A percentile compares a stretch with the other conserved stretches of the same genome.
These are phyloP conservation scores for Acer campestre DNA, from an alignment of 345 rosid species.

Conservation along the genomic window DNA sequence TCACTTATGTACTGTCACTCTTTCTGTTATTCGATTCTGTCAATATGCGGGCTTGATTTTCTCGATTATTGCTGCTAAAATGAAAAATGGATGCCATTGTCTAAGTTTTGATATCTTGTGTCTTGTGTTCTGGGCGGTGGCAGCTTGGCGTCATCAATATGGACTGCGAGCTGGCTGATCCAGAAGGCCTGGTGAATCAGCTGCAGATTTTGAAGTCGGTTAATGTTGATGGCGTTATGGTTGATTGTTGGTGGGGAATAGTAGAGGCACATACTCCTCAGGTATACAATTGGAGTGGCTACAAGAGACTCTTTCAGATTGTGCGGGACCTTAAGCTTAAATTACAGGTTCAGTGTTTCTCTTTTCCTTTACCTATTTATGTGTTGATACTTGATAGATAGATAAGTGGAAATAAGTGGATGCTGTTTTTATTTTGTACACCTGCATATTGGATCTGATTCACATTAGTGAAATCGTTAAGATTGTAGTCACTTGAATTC, in stretches of 20 bases:
- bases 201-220: conserved; percentile 65
- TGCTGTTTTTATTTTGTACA: not conserved
- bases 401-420: not conserved
- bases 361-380: not conserved
- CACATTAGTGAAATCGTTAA: not conserved
- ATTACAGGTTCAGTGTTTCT: conserved; percentile 51
- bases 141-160: conserved; percentile 77
- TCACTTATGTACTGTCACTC: not conserved
- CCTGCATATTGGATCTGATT: not conserved
- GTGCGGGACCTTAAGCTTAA: conserved; percentile 77
- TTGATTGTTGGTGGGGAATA: conserved; percentile 99
- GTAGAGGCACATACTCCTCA: conserved; percentile 81
- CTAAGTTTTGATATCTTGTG: not conserved
- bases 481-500: too few species aligned
- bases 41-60: not conserved
- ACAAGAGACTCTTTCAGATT: conserved; percentile 79
- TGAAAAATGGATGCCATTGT: not conserved
- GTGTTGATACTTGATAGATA: not conserved
- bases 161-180: conserved; percentile 74
- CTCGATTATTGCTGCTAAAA: not conserved
- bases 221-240: conserved; percentile 86
- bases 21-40: not conserved
- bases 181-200: conserved; percentile 62
- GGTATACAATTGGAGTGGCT: conserved; percentile 82
- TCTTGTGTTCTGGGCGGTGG: conserved; percentile 20